Base-by-base conservation (phyloP, 75 land plant genomes). In the Pinus tabuliformis region DNA sequence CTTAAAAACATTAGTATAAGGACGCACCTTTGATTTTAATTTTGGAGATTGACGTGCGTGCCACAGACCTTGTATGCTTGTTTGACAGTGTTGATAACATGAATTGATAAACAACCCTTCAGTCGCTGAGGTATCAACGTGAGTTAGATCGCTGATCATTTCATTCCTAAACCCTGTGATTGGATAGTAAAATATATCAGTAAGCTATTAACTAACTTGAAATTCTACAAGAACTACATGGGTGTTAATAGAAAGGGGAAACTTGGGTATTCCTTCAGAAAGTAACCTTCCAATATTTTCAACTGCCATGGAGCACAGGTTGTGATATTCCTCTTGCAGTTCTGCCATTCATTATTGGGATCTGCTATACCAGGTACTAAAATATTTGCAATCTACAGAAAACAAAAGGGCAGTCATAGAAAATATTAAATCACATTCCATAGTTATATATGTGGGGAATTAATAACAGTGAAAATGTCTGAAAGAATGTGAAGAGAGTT, bases 41-140 rank as follows among this genome's bases (percentile, higher is more conserved):
- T 21, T 18, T 12, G 88, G 86, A 59, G 88, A 86, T 57, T 72
- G 59, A 28, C 18, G 37, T 1, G 45, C 37, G 1, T 84, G 30
- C 91, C 91, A 89, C 45, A 84, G 81, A 30, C 77, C 82, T 60
- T 82, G 88, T 45, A 3, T 70, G 61, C 56, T 86, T 5, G 83
- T 49, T 56, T 86, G 91, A 81, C 88, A 82, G 56, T 89, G 91
- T 9, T 86, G 83, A 75, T 78, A 89, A 76, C 88, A 89, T 0
- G 88, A 86, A 58, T 89, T 78, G 36, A 89, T 86, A 75, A 84
- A 89, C 77, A 84, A 21, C 6, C 91, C 91, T 58, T 65, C 80
- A 0, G 75, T 21, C 17, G 77, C 0, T 21, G 84, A 77, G 28
- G 17, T 71, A 1, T 22, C 59, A 2, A 64, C 11, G 3, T 57